Conservation (phyloP, 2,329 filamentous ascomycete species). For the Fusarium humuli region DNA sequence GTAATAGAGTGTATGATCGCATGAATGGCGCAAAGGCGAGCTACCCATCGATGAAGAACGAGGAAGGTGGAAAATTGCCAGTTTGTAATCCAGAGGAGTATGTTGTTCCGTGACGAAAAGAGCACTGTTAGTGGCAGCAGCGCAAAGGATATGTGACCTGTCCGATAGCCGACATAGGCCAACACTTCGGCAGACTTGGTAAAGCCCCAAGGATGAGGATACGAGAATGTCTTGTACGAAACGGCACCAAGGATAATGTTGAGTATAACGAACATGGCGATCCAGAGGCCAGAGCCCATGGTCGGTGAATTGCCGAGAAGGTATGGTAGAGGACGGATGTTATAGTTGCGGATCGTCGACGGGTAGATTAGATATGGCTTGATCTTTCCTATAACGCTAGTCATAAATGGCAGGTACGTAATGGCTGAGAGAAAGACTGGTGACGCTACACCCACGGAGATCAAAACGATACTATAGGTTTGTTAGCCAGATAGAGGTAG, state of each 20-base stretch:
- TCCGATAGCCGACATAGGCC: background rate
- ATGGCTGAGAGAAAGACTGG: background rate
- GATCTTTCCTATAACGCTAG: fast-evolving
- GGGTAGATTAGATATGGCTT: background rate
- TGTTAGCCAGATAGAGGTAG: no score
- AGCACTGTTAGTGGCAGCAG: background rate
- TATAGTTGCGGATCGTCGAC: background rate
- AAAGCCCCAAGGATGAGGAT: background rate
- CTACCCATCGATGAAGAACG: background rate
- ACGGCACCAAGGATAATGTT: background rate
- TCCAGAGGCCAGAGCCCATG: background rate
- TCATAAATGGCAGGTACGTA: background rate
- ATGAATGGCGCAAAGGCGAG: background rate
- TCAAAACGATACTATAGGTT: background rate
- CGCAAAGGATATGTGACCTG: background rate
- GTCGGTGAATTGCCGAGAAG: background rate
- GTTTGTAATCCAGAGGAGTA: background rate
- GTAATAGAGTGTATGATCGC: background rate
- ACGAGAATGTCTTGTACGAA: background rate
- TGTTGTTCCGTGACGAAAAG: background rate
- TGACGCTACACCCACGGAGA: background rate
- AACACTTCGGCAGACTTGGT: background rate
- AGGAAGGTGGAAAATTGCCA: background rate
- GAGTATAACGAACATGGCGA: background rate
- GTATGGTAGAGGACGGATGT: background rate